phyloP scores from a whole-genome alignment of 441 rosid species.

The Gossypium lobatum region DNA sequence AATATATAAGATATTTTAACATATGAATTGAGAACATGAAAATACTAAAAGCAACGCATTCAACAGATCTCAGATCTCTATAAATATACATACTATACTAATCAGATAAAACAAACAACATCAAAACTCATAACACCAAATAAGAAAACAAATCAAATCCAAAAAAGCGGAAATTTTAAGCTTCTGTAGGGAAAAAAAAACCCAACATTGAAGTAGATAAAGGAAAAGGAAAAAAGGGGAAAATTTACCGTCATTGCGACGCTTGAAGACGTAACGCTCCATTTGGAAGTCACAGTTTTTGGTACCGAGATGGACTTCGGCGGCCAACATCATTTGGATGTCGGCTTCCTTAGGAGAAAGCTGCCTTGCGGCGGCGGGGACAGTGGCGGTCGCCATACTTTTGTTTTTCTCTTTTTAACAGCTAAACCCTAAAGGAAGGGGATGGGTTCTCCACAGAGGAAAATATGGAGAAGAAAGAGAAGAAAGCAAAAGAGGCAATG shows the following conservation, averaged over 20 bases:
- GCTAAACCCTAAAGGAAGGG: background rate
- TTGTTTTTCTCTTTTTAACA: constrained; percentile 21
- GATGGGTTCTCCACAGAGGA: too few relatives aligned
- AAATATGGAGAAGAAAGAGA: too few relatives aligned
- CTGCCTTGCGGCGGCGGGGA: constrained; percentile 35
- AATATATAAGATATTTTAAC: too few relatives aligned
- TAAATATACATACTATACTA: background rate
- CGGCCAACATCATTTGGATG: constrained; percentile 82
- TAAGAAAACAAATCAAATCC: background rate
- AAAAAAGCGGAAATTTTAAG: too few relatives aligned
- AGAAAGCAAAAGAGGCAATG: too few relatives aligned
- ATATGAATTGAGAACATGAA: too few relatives aligned
- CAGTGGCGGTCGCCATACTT: constrained; percentile 13
- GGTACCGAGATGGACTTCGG: constrained; percentile 89
- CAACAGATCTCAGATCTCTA: background rate
- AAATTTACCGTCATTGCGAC: constrained; percentile 70
- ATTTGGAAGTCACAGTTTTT: constrained; percentile 86
- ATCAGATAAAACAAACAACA: background rate
- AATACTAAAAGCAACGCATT: background rate
- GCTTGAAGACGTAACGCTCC: constrained; percentile 92
- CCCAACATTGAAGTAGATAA: too few relatives aligned
- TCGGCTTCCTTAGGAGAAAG: constrained; percentile 73
- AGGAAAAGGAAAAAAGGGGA: background rate
- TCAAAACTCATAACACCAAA: background rate
- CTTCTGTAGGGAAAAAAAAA: background rate